These are phyloP conservation scores for Cadophora sp. DNA, from an alignment of 2,329 filamentous ascomycete species.

Conservation along the genomic window DNA sequence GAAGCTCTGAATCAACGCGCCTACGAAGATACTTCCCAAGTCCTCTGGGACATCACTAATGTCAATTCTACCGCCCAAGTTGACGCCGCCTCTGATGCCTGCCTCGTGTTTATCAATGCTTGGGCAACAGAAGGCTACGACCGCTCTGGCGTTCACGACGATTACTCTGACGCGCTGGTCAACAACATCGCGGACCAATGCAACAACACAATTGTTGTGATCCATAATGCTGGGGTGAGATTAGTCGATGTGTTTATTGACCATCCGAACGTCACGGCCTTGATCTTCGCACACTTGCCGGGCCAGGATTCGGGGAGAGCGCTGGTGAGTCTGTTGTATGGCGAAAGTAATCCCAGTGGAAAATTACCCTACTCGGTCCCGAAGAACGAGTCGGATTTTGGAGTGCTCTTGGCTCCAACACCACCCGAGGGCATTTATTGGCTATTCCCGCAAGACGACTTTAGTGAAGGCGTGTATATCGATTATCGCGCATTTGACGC, in stretches of 20 bases:
- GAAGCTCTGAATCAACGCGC: conserved; percentile 60
- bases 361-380: conserved; percentile 70
- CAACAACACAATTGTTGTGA: conserved; percentile 66
- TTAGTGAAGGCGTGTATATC: conserved; percentile 55
- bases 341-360: conserved; percentile 60
- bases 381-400: conserved; percentile 59
- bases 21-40: conserved; percentile 59
- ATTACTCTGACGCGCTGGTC: conserved; percentile 61
- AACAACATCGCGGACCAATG: conserved; percentile 58
- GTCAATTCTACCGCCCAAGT: conserved; percentile 56
- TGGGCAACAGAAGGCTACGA: conserved; percentile 78
- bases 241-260: conserved; percentile 65
- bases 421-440: conserved; percentile 43
- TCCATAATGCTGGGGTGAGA: conserved; percentile 67
- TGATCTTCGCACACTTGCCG: conserved; percentile 65
- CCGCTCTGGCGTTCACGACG: conserved; percentile 66
- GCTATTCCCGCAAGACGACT: conserved; percentile 49
- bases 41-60: conserved; percentile 59
- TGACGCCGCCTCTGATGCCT: conserved; percentile 61
- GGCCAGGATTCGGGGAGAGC: conserved; percentile 67
- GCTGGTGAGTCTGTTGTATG: conserved; percentile 66
- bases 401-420: conserved; percentile 54
- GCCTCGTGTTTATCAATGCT: conserved; percentile 70
- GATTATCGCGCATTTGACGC: conserved; percentile 59
- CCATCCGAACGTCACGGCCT: conserved; percentile 65